phyloP scores from a whole-genome alignment of 192 early-diverging fungal genomes.

The Phlyctochytrium planicorne region DNA sequence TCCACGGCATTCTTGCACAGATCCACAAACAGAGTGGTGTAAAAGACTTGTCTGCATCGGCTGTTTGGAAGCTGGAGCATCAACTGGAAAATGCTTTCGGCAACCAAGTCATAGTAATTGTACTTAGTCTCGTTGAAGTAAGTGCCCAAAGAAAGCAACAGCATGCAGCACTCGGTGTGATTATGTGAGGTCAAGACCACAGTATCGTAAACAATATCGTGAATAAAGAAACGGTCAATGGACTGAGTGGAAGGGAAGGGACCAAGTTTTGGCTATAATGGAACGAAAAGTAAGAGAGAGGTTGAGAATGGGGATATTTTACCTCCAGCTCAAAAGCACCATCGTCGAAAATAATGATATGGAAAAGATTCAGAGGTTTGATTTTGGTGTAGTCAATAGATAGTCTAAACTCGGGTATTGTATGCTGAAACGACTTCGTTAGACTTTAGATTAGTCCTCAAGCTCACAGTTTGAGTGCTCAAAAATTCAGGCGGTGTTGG shows the following conservation, averaged over 20 bases:
- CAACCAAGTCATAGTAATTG: constrained; percentile 49
- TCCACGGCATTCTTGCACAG: constrained; percentile 62
- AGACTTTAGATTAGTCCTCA: too few species aligned
- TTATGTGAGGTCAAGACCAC: constrained; percentile 84
- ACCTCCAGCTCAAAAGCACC: constrained; percentile 30
- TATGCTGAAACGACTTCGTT: constrained; percentile 57
- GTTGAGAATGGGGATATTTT: not conserved
- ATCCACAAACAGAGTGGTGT: constrained; percentile 70
- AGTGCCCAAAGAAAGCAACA: constrained; percentile 57
- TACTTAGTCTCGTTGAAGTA: constrained; percentile 46
- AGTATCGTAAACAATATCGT: constrained; percentile 79
- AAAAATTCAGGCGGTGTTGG: too few species aligned
- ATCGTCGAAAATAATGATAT: constrained; percentile 49
- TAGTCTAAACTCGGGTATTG: constrained; percentile 43
- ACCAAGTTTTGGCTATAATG: constrained; percentile 27
- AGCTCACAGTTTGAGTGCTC: too few species aligned
- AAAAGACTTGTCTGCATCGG: constrained; percentile 56
- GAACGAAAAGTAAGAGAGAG: not conserved
- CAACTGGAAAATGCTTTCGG: constrained; percentile 58
- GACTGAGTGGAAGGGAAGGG: constrained; percentile 33
- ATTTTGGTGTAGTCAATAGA: not conserved
- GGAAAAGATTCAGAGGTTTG: constrained; percentile 37
- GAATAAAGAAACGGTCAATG: constrained; percentile 69
- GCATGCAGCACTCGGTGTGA: constrained; percentile 85
- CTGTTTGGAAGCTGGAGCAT: constrained; percentile 60